Evolutionary conservation across 1,139 yeast genomes (phyloP).

Genomic region (Pichia sp.): DNA sequence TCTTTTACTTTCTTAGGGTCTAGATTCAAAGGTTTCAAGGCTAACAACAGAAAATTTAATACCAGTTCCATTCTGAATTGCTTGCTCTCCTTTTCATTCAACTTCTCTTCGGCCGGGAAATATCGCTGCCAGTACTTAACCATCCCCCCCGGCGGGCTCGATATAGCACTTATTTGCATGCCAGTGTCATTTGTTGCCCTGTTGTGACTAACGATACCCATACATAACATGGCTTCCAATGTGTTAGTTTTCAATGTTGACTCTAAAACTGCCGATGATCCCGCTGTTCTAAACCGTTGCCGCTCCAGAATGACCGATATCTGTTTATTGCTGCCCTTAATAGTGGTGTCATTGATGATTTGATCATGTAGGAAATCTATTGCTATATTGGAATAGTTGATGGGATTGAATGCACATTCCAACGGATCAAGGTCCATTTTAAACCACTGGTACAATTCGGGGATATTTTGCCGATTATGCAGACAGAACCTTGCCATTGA

Average conservation of each 20-base stretch:
- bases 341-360: conserved; percentile 4
- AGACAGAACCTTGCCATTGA: conserved; percentile 33
- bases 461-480: conserved; percentile 19
- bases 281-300: conserved; percentile 49
- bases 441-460: conserved; percentile 40
- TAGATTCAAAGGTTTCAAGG: neutral
- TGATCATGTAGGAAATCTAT: conserved; percentile 20
- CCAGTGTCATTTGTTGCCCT: neutral
- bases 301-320: conserved; percentile 40
- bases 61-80: conserved; percentile 28
- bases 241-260: conserved; percentile 49
- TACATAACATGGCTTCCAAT: conserved; percentile 46
- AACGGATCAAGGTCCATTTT: conserved; percentile 36
- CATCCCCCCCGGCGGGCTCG: conserved; percentile 18
- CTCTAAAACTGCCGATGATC: conserved; percentile 44
- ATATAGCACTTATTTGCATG: neutral
- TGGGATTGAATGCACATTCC: conserved; percentile 25
- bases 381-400: conserved; percentile 24
- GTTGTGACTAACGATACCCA: conserved; percentile 18
- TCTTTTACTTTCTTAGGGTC: conserved; percentile 1
- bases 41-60: conserved; percentile 4
- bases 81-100: conserved; percentile 18
- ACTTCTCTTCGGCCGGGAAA: neutral
- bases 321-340: neutral
- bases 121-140: conserved; percentile 18